Base-by-base conservation (phyloP, 202 grass and related monocot species). In the Eragrostis tef region DNA sequence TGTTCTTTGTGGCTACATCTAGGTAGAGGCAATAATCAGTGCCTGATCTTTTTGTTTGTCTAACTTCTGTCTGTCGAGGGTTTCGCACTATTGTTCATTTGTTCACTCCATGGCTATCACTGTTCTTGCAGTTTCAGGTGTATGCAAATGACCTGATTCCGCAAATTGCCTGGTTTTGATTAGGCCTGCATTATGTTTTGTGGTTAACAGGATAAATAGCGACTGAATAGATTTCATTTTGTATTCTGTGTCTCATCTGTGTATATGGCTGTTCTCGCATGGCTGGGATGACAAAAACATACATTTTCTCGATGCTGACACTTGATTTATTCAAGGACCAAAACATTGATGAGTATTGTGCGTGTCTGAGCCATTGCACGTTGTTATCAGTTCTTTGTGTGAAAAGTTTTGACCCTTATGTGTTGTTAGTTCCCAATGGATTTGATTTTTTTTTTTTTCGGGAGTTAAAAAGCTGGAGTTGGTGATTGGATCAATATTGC, bases 251-350 rank as follows among this genome's bases (percentile, higher is more conserved):
- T 79, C 21, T 49, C 16, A 15, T 12, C 20, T 72, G 71, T 17
- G 53, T 46, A 7, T 79, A 64, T 21, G 8, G 9, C 14, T 70
- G 44, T n/a, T 46, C 2, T 44, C 3, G 39, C 17, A 2, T 79
- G 86, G 88, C 88, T 91, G 70, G 87, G 88, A 91, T 54, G 46
- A 86, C 72, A 10, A 70, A 71, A 86, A 29, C 64, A 48, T 65
- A 77, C 74, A 20, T 92, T 85, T 85, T 96, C 80, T 90, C 77
- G 50, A 88, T 90, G 42, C 90, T 88, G 83, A 92, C 26, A 73
- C 81, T 80, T 89, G 64, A 84, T 92, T 22, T 72, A 29, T 60
- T 64, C 78, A 77, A 78, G 79, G 79, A 83, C 60, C 64, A 77
- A 87, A 87, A 73, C 51, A 53, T 57, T 81, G 86, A 90, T 85